Conservation (phyloP, 176 grass and related monocot genomes). For the Paspalum vaginatum region DNA sequence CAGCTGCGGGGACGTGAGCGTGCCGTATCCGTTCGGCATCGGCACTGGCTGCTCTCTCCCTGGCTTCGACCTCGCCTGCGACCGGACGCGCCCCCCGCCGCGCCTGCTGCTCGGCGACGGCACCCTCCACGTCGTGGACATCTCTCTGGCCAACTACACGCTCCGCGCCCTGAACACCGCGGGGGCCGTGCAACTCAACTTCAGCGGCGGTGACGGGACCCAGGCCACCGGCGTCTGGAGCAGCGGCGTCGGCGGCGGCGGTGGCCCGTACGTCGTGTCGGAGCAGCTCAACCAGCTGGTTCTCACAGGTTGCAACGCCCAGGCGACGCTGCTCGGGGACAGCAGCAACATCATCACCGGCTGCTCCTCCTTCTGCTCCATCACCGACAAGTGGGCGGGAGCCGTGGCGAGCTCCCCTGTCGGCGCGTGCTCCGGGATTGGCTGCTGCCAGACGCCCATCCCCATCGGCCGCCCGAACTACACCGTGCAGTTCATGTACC, state of each 20-base stretch:
- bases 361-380: constrained; percentile 31
- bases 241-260: too few species aligned
- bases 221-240: background rate
- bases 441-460: constrained; percentile 21
- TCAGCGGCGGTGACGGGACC: background rate
- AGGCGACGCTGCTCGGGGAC: background rate
- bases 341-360: background rate
- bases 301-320: constrained; percentile 32
- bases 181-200: background rate
- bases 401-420: background rate
- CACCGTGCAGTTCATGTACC: background rate
- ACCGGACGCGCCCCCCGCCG: background rate
- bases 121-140: background rate
- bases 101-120: constrained; percentile 28
- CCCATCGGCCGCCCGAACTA: constrained; percentile 30
- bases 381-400: background rate
- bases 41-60: background rate
- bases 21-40: constrained; percentile 39
- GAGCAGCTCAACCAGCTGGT: background rate
- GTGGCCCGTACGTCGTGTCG: background rate
- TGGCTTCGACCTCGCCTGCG: constrained; percentile 42
- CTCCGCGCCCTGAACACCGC: background rate
- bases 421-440: background rate
- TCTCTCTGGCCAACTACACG: constrained; percentile 22
- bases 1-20: constrained; percentile 15